Evolutionary conservation across 2,329 filamentous ascomycete genomes (phyloP).

Genomic region (Aurifilum marmelostoma): DNA sequence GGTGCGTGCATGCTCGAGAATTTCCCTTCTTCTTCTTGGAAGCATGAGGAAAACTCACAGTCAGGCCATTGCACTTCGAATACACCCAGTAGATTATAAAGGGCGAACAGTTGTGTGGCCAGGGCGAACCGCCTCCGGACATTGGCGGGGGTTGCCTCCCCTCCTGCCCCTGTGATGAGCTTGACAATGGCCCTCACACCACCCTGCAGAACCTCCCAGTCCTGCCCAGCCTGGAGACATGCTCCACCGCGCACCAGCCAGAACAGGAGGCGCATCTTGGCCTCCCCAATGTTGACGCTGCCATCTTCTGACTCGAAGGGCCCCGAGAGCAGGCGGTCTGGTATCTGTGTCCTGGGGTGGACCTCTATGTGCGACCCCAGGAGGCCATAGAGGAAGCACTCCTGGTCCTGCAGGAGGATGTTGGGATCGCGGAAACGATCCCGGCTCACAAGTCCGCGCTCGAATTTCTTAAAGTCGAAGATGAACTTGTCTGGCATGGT

Average conservation of each 20-base stretch:
- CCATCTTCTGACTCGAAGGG: constrained; percentile 31
- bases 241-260: constrained; percentile 37
- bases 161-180: constrained; percentile 18
- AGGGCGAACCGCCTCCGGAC: constrained; percentile 16
- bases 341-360: constrained; percentile 34
- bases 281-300: constrained; percentile 21
- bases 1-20: background rate
- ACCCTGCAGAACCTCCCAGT: constrained; percentile 36
- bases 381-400: constrained; percentile 15
- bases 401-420: background rate
- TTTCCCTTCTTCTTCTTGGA: background rate
- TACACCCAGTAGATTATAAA: constrained; percentile 23
- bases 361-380: constrained; percentile 33
- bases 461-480: constrained; percentile 20
- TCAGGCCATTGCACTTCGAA: constrained; percentile 26
- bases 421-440: background rate
- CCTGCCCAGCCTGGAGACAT: constrained; percentile 29
- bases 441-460: constrained; percentile 2
- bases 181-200: constrained; percentile 25
- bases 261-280: constrained; percentile 33
- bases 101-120: constrained; percentile 15
- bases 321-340: constrained; percentile 34
- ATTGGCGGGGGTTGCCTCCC: background rate
- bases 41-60: constrained; percentile 8
- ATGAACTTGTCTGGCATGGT: constrained; percentile 25